phyloP scores from a whole-genome alignment of 2,329 filamentous ascomycete species.

The Diaporthe sp. region DNA sequence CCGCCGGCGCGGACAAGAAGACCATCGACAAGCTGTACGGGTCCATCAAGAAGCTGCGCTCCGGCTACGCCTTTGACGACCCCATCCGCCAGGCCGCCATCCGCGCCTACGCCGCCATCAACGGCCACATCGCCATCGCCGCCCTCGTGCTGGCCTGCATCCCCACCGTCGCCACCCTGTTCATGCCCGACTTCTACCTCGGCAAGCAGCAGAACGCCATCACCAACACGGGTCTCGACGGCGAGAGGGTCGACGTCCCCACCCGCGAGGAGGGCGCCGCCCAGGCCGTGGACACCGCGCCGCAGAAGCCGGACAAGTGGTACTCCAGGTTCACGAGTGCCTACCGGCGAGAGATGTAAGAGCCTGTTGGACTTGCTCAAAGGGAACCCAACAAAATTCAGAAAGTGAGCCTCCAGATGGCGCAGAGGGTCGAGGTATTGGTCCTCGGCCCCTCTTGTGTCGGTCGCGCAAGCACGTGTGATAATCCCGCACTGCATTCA shows the following conservation, averaged over 20 bases:
- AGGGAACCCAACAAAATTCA: not conserved
- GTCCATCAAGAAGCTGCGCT: slow-evolving; percentile 51
- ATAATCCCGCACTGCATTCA: not conserved
- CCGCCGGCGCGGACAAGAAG: slow-evolving; percentile 42
- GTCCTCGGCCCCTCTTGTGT: not conserved
- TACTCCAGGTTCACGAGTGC: slow-evolving; percentile 12
- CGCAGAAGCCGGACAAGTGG: slow-evolving; percentile 23
- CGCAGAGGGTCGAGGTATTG: not conserved
- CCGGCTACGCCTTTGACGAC: slow-evolving; percentile 49
- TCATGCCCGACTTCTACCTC: slow-evolving; percentile 56
- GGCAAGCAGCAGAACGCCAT: slow-evolving; percentile 45
- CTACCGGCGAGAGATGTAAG: slow-evolving; percentile 27
- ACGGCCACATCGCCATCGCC: slow-evolving; percentile 53
- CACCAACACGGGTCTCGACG: slow-evolving; percentile 42
- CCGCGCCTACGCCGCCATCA: slow-evolving; percentile 52
- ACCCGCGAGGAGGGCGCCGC: slow-evolving; percentile 3
- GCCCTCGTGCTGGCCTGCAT: slow-evolving; percentile 50
- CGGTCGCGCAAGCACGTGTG: not conserved
- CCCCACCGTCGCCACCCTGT: slow-evolving; percentile 52
- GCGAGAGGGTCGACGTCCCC: slow-evolving; percentile 31
- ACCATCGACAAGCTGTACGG: slow-evolving; percentile 51
- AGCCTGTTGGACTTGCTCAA: not conserved
- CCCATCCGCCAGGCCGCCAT: slow-evolving; percentile 54
- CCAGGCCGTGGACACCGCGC: not conserved
- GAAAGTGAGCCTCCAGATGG: not conserved